Conservation (phyloP, 805 yeast genomes). For the Aciculoconidium aculeatum region DNA sequence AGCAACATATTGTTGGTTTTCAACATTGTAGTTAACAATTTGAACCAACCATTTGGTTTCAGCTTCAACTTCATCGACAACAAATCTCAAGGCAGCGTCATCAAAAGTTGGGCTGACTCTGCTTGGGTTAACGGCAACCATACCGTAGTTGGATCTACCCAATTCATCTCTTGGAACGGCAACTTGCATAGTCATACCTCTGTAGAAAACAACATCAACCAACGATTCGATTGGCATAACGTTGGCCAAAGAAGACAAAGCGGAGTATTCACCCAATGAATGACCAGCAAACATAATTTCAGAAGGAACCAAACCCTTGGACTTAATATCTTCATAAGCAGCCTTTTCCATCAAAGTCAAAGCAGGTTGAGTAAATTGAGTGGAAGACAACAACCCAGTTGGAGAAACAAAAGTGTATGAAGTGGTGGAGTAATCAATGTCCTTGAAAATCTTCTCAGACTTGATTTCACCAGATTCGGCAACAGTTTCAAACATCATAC, state of each 20-base stretch:
- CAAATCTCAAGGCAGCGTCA: conserved; percentile 91
- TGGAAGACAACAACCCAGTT: conserved; percentile 92
- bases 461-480: conserved; percentile 75
- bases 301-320: conserved; percentile 91
- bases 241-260: conserved; percentile 93
- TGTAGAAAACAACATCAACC: conserved; percentile 96
- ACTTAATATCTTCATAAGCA: conserved; percentile 92
- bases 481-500: conserved; percentile 96
- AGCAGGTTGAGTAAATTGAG: conserved; percentile 99
- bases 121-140: conserved; percentile 97
- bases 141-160: conserved; percentile 98
- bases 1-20: conserved; percentile 95
- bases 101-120: conserved; percentile 83
- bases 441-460: conserved; percentile 94
- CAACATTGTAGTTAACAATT: conserved; percentile 97
- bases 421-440: conserved; percentile 72
- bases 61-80: conserved; percentile 78
- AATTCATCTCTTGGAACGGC: conserved; percentile 95
- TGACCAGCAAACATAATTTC: conserved; percentile 98
- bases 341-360: conserved; percentile 99
- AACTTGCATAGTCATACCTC: conserved; percentile 99
- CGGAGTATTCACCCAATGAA: conserved; percentile 98
- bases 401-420: conserved; percentile 88
- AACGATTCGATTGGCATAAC: conserved; percentile 98
- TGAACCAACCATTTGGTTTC: conserved; percentile 93